A percentile compares a stretch with the other conserved stretches of the same genome.
phyloP scores from a whole-genome alignment of 305 asterid genomes.

The Lippia alba region DNA sequence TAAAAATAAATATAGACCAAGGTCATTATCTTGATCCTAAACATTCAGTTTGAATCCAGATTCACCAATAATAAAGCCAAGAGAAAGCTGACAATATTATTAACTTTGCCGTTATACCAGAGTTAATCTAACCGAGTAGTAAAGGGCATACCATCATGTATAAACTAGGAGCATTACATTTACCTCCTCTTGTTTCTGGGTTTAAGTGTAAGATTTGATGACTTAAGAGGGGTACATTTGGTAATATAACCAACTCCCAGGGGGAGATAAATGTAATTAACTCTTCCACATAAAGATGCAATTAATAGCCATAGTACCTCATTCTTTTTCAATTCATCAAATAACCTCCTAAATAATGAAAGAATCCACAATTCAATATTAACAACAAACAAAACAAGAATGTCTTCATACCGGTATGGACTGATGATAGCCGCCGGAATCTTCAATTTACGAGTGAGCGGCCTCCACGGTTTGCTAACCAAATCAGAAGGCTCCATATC shows the following conservation, averaged over 20 bases:
- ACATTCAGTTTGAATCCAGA: too few relatives aligned
- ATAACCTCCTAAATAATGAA: neutral
- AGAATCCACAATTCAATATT: neutral
- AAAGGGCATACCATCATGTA: neutral
- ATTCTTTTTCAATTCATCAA: neutral
- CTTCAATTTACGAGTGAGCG: constrained; percentile 80
- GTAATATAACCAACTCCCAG: too few relatives aligned
- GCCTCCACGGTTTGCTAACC: constrained; percentile 81
- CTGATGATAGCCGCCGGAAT: constrained; percentile 82
- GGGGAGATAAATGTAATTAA: too few relatives aligned
- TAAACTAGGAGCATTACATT: neutral
- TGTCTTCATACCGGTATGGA: constrained; percentile 67
- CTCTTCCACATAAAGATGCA: neutral
- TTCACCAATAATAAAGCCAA: too few relatives aligned
- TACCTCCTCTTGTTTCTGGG: neutral
- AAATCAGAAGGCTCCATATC: constrained; percentile 56
- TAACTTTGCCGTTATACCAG: neutral
- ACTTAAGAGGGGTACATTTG: too few relatives aligned
- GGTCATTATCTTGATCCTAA: too few relatives aligned
- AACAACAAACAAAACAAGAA: constrained; percentile 8
- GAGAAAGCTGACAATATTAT: too few relatives aligned
- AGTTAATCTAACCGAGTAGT: neutral
- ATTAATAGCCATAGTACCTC: neutral
- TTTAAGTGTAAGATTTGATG: too few relatives aligned
- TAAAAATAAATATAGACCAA: too few relatives aligned